Evolutionary conservation across 169 alveolate species (phyloP).

Genomic region (Perkinsus marinus): DNA sequence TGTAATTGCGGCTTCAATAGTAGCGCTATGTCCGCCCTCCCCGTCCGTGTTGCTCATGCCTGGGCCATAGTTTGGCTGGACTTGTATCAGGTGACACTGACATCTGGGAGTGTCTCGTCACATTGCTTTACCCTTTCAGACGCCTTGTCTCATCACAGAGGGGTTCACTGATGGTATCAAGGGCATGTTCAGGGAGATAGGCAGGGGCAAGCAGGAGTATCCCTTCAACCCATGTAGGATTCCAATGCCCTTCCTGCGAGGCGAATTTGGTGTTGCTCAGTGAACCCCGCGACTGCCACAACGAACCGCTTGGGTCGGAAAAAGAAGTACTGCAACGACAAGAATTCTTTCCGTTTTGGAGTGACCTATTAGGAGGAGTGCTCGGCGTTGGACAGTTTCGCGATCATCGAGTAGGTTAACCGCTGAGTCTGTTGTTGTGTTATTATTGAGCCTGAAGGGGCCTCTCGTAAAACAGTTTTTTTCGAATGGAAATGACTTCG

Average conservation of each 20-base stretch:
- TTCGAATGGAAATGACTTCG: too few relatives aligned
- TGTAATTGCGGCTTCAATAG: too few relatives aligned
- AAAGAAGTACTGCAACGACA: not conserved
- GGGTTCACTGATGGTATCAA: not conserved
- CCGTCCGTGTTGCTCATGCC: not conserved
- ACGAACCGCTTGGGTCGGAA: not conserved
- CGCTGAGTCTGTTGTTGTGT: too few relatives aligned
- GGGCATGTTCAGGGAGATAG: not conserved
- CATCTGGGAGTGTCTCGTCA: too few relatives aligned
- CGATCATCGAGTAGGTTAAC: too few relatives aligned
- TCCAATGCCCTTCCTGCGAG: not conserved
- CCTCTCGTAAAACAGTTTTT: too few relatives aligned
- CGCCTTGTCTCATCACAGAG: not conserved
- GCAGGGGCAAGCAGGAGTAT: not conserved
- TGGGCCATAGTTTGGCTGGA: not conserved
- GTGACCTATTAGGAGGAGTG: not conserved
- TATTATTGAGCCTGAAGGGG: too few relatives aligned
- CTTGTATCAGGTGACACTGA: not conserved
- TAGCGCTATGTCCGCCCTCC: not conserved
- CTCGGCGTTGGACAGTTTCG: not conserved
- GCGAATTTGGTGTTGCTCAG: not conserved
- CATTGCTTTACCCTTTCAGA: too few relatives aligned
- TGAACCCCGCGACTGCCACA: not conserved
- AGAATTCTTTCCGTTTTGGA: not conserved
- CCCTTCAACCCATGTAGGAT: not conserved